Evolutionary conservation across 805 yeast genomes (phyloP).

Genomic region (Brettanomyces anomalus): DNA sequence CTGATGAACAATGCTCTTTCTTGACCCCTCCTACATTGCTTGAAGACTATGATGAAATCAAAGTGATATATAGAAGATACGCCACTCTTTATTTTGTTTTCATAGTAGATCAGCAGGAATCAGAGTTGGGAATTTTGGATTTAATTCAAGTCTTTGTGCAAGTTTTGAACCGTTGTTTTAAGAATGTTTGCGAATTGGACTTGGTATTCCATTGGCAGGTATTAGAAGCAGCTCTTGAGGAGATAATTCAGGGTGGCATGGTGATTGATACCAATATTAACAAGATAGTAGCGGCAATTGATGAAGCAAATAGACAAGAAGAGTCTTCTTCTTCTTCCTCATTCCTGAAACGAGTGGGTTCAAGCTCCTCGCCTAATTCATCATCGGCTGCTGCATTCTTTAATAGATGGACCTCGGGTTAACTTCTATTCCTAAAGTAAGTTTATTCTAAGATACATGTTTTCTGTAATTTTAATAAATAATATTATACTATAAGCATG

Average conservation of each 20-base stretch:
- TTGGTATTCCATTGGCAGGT: conserved; percentile 99
- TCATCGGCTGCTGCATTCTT: conserved; percentile 2
- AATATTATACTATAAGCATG: too few relatives aligned
- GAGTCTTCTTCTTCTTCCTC: conserved; percentile 17
- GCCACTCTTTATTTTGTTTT: conserved; percentile 96
- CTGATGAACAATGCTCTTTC: conserved; percentile 76
- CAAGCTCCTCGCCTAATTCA: too few relatives aligned
- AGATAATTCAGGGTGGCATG: conserved; percentile 95
- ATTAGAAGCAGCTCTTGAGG: conserved; percentile 81
- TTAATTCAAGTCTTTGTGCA: conserved; percentile 95
- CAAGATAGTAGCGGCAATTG: conserved; percentile 77
- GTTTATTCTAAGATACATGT: too few relatives aligned
- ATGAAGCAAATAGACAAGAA: conserved; percentile 53
- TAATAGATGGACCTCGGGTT: conserved; percentile 8
- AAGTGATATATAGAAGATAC: conserved; percentile 87
- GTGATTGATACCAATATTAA: conserved; percentile 86
- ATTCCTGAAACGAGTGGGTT: neutral
- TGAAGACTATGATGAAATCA: conserved; percentile 61
- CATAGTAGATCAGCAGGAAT: conserved; percentile 91
- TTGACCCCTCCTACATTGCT: conserved; percentile 78
- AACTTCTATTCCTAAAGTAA: neutral
- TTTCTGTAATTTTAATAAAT: too few relatives aligned
- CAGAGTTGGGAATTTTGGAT: conserved; percentile 88
- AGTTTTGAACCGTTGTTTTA: conserved; percentile 85
- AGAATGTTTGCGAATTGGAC: conserved; percentile 91